phyloP scores from a whole-genome alignment of 192 early-diverging fungal species.

The Globomyces pollinis-pini region DNA sequence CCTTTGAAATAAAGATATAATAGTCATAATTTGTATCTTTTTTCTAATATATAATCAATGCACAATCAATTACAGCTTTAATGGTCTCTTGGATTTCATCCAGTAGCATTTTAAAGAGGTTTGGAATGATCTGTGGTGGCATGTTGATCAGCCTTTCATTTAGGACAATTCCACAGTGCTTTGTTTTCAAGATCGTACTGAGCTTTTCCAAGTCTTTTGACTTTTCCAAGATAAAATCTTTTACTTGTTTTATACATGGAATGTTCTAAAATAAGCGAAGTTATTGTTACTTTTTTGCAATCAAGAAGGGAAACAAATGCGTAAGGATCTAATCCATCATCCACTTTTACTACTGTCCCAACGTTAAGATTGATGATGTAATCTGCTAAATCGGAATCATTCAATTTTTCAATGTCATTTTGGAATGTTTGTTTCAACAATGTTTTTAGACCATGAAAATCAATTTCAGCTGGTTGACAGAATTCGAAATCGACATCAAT shows the following conservation, averaged over 20 bases:
- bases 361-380: conserved; percentile 68
- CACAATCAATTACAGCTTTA: conserved; percentile 50
- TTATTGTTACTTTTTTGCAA: not conserved
- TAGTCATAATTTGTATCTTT: conserved; percentile 76
- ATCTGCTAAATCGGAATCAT: conserved; percentile 70
- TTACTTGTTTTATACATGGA: conserved; percentile 55
- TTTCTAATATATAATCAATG: conserved; percentile 21
- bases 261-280: conserved; percentile 55
- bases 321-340: conserved; percentile 72
- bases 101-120: conserved; percentile 82
- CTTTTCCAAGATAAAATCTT: conserved; percentile 1
- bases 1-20: conserved; percentile 70
- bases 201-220: conserved; percentile 56
- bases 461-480: conserved; percentile 77
- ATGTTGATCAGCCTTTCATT: conserved; percentile 92
- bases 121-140: conserved; percentile 86
- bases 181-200: conserved; percentile 14
- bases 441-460: conserved; percentile 88
- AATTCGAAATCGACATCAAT: conserved; percentile 95
- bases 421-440: conserved; percentile 73
- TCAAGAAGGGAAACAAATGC: conserved; percentile 66
- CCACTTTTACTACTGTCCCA: conserved; percentile 86
- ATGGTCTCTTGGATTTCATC: conserved; percentile 73
- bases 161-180: conserved; percentile 59
- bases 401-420: conserved; percentile 69